Evolutionary conservation across 2,329 filamentous ascomycete species (phyloP), one percentile per base, ranked within the genome.

Genomic region (Pseudopithomyces chartarum): DNA sequence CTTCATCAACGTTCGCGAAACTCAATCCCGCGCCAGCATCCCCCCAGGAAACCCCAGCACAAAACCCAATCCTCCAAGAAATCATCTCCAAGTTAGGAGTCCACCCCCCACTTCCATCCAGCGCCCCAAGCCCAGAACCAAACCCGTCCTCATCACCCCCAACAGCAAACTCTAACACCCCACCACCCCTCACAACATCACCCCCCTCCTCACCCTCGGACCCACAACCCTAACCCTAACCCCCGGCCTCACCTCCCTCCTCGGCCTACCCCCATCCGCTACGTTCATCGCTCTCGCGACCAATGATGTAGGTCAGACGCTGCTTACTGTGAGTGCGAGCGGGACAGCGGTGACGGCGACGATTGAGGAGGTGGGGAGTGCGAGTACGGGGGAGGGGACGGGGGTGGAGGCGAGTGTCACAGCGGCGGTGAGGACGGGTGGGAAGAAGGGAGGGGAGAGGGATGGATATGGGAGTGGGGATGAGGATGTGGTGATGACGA

Each of bases 331-430:
- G 17, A 67, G 64, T 51, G 67, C 67, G 4, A 71, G 66, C 38
- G 69, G 68, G 22, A 65, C 61, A 2, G 64, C 65, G 5, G 52
- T 69, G n/a, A 68, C 62, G 12, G 66, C 70, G 6, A 70, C 66
- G 1, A 48, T 71, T 8, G 63, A 67, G 13, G 49, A 62, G 17
- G 61, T 57, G 23, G 61, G 63, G 23, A 56, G 58, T 6, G 66
- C 62, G 0, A 33, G 67, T n/a, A 71, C 62, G 6, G 10, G 64
- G 19, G 51, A 63, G 2, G 61, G 49, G 49, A 62, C 62, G 8
- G 66, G 62, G 4, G 67, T 64, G 34, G 66, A 66, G 10, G 62
- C 67, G 15, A 67, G 58, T 22, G 48, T 62, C 23, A 71, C 69
- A 2, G 32, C 55, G 6, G 43, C 39, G 45, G 61, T 57, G 23